Conservation (phyloP, 768 basidiomycete species). For the Kwoniella sp. region DNA sequence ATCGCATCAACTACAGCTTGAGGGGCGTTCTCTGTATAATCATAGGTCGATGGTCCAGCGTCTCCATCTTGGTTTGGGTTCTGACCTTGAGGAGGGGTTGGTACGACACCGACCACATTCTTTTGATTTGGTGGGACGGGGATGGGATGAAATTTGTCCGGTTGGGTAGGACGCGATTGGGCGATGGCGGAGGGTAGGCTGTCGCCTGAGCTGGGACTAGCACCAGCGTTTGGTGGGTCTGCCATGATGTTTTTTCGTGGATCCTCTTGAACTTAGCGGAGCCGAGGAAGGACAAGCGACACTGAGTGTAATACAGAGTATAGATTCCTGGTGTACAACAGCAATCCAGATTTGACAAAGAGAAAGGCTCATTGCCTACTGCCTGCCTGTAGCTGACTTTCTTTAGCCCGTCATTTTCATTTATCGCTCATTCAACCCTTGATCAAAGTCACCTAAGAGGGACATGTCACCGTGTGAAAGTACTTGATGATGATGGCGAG, state of each 20-base stretch:
- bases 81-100: background rate
- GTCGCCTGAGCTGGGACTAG: constrained; percentile 7
- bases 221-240: constrained; percentile 25
- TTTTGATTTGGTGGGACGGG: constrained; percentile 8
- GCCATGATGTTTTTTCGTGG: constrained; percentile 20
- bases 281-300: too few relatives aligned
- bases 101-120: constrained; percentile 1
- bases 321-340: too few relatives aligned
- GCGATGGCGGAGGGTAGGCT: constrained; percentile 31
- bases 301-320: too few relatives aligned
- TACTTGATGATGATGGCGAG: too few relatives aligned
- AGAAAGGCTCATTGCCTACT: too few relatives aligned
- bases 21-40: constrained; percentile 48
- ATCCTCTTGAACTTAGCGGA: too few relatives aligned
- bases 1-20: constrained; percentile 41
- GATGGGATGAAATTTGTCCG: constrained; percentile 37
- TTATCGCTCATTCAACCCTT: too few relatives aligned
- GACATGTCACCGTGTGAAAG: background rate
- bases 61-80: background rate
- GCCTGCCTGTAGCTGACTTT: too few relatives aligned
- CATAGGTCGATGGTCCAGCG: constrained; percentile 29
- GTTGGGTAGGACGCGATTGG: constrained; percentile 21
- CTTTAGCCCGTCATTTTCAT: background rate
- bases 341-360: too few relatives aligned
- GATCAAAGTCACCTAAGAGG: too few relatives aligned